Percentiles rank a stretch among this genome's conserved stretches.
Evolutionary conservation across 1,139 yeast species (phyloP).

Genomic region (Blastobotrys petasosporus): DNA sequence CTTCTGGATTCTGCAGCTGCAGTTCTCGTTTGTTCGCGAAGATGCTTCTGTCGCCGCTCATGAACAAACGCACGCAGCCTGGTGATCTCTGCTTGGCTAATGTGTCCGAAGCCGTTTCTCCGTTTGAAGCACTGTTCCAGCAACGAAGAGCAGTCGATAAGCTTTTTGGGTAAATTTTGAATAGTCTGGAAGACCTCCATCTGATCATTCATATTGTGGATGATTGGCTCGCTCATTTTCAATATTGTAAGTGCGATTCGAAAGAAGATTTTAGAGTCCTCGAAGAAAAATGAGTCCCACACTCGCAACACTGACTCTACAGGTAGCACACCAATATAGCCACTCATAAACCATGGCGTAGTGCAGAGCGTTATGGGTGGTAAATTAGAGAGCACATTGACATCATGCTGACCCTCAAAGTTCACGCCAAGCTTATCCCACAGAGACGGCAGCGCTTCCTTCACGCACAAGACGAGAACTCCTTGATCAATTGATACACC

Average conservation of each 20-base stretch:
- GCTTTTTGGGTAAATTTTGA: constrained; percentile 71
- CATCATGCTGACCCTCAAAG: constrained; percentile 40
- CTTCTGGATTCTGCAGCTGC: not conserved
- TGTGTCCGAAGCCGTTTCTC: constrained; percentile 65
- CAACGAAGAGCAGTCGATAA: constrained; percentile 63
- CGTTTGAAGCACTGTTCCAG: constrained; percentile 72
- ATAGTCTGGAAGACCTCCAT: constrained; percentile 83
- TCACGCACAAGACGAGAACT: constrained; percentile 77
- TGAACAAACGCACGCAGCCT: constrained; percentile 73
- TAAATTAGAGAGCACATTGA: constrained; percentile 62
- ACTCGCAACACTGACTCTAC: constrained; percentile 80
- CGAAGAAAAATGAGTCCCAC: constrained; percentile 94
- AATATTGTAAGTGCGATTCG: constrained; percentile 79
- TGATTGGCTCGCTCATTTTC: constrained; percentile 64
- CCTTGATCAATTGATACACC: constrained; percentile 97
- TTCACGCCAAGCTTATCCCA: constrained; percentile 53
- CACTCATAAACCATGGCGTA: constrained; percentile 97
- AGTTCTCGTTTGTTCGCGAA: not conserved
- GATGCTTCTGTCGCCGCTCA: constrained; percentile 33
- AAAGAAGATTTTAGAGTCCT: constrained; percentile 82
- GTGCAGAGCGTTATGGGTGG: constrained; percentile 94
- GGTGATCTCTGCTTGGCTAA: constrained; percentile 75
- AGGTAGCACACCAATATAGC: constrained; percentile 82
- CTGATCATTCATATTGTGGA: constrained; percentile 49
- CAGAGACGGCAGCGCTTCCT: constrained; percentile 75